A percentile compares a stretch with the other conserved stretches of the same genome.
These are phyloP conservation scores for Apophysomyces variabilis DNA, from an alignment of 371 early-diverging fungal species.

Conservation along the genomic window DNA sequence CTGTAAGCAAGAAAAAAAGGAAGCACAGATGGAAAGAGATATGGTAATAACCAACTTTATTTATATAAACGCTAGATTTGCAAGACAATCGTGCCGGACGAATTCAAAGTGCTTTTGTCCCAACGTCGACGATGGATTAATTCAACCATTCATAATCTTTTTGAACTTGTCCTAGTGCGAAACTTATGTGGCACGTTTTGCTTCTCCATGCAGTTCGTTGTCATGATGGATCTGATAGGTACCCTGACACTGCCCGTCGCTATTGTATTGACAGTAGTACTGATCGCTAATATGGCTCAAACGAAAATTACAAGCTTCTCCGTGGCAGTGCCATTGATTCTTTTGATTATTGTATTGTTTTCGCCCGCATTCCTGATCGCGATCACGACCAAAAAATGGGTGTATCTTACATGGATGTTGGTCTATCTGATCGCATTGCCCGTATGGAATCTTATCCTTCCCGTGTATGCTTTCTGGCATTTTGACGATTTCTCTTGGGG, in stretches of 20 bases:
- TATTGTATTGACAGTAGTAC: constrained; percentile 66
- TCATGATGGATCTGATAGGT: constrained; percentile 84
- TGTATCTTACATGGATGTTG: constrained; percentile 88
- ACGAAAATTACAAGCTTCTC: constrained; percentile 40
- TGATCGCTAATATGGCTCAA: constrained; percentile 48
- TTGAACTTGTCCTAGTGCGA: constrained; percentile 81
- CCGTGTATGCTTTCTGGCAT: constrained; percentile 98
- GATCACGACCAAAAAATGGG: constrained; percentile 82
- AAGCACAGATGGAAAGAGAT: background rate
- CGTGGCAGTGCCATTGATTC: constrained; percentile 68
- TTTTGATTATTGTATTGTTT: constrained; percentile 72
- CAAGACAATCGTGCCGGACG: constrained; percentile 81
- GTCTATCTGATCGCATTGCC: constrained; percentile 91
- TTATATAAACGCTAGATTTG: constrained; percentile 47
- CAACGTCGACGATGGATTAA: constrained; percentile 93
- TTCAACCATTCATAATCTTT: constrained; percentile 85
- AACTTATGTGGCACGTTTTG: constrained; percentile 88
- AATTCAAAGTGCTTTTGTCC: constrained; percentile 77
- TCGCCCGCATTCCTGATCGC: constrained; percentile 86
- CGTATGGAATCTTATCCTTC: constrained; percentile 95
- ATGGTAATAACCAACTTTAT: constrained; percentile 5
- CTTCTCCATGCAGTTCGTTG: constrained; percentile 89
- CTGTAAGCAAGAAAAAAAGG: constrained; percentile 43
- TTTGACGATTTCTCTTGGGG: constrained; percentile 99
- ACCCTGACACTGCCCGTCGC: constrained; percentile 84